Percentiles rank a stretch among this genome's conserved stretches.
Evolutionary conservation across 75 land plant species (phyloP).

Genomic region (Isoetes taiwanensis): DNA sequence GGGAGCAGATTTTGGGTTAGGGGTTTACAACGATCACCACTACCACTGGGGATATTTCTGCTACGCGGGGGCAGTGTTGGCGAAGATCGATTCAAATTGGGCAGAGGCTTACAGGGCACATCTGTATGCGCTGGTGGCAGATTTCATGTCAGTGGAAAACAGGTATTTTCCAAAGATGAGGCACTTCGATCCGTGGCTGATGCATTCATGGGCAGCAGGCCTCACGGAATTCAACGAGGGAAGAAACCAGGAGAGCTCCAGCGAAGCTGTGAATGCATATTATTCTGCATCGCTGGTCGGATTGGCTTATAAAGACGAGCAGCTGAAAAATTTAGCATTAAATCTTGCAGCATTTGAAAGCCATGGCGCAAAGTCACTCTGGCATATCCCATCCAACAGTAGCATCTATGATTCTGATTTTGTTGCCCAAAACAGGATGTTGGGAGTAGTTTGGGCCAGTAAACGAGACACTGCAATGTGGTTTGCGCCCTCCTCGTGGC

Average conservation of each 20-base stretch:
- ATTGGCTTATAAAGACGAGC: neutral
- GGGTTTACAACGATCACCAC: neutral
- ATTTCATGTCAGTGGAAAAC: neutral
- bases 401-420: neutral
- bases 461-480: neutral
- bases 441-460: neutral
- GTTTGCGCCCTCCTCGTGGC: neutral
- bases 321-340: neutral
- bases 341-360: neutral
- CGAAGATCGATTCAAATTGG: neutral
- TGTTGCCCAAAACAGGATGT: neutral
- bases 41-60: neutral
- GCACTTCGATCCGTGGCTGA: constrained; percentile 3
- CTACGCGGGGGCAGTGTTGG: neutral
- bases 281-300: neutral
- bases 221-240: neutral
- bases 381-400: neutral
- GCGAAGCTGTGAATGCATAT: constrained; percentile 4
- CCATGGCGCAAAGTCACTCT: neutral
- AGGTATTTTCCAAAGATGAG: neutral
- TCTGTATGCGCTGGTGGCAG: neutral
- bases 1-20: neutral
- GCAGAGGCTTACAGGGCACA: neutral
- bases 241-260: constrained; percentile 2
- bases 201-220: constrained; percentile 6